phyloP scores from a whole-genome alignment of 2,329 filamentous ascomycete genomes.

The Colletotrichum sp. region DNA sequence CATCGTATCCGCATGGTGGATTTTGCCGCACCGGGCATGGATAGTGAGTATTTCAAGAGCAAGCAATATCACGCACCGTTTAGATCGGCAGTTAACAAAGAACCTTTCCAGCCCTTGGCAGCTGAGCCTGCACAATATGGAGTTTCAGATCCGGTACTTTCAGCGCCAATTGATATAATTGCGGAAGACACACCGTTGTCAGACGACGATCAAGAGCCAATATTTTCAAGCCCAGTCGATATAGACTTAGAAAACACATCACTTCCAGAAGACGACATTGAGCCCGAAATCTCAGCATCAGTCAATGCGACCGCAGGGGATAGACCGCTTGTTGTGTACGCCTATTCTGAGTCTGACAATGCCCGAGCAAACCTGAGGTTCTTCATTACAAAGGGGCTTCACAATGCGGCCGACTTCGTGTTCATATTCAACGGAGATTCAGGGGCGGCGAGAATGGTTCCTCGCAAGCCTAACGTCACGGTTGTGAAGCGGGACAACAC shows the following conservation, averaged over 20 bases:
- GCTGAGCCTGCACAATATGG: neutral
- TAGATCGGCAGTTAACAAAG: neutral
- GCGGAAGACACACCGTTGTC: neutral
- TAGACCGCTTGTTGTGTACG: neutral
- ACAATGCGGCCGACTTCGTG: constrained; percentile 40
- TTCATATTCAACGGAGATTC: constrained; percentile 42
- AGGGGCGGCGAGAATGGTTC: constrained; percentile 29
- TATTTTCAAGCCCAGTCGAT: neutral
- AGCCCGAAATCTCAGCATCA: neutral
- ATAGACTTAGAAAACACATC: neutral
- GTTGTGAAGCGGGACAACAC: constrained; percentile 33
- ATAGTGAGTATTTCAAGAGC: neutral
- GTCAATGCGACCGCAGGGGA: neutral
- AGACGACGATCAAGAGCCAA: neutral
- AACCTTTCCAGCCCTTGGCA: neutral
- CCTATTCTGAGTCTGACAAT: constrained; percentile 22
- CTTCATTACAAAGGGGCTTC: constrained; percentile 39
- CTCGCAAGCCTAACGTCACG: constrained; percentile 32
- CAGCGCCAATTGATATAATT: neutral
- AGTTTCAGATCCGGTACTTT: neutral
- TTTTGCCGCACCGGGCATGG: neutral
- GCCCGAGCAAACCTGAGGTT: constrained; percentile 37
- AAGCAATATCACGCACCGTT: neutral
- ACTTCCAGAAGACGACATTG: neutral
- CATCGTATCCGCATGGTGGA: neutral